Conservation (phyloP, 179 eudicot genomes). For the Carnegiea gigantea region DNA sequence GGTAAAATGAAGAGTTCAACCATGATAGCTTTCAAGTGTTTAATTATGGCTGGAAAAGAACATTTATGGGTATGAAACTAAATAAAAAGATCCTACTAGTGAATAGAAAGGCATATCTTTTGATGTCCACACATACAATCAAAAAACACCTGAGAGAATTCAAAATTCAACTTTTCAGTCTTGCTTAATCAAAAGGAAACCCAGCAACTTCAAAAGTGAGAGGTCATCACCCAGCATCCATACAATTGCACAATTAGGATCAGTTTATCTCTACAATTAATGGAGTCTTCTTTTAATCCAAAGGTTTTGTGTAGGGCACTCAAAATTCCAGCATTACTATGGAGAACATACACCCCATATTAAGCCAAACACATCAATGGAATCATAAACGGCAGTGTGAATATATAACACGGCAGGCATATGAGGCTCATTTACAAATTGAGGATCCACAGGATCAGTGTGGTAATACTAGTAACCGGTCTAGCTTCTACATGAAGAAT, state of each 20-base stretch:
- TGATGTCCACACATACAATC: neutral
- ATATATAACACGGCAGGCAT: neutral
- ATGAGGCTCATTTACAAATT: neutral
- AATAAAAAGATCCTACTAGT: neutral
- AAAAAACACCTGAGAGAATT: too few relatives aligned
- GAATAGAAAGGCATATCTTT: neutral
- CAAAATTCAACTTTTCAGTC: conserved; percentile 1
- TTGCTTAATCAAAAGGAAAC: neutral
- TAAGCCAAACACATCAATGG: neutral
- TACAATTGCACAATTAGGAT: neutral
- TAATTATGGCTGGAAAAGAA: neutral
- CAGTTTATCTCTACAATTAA: neutral
- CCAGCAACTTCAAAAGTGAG: neutral
- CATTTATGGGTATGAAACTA: neutral
- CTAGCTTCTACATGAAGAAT: neutral
- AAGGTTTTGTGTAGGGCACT: neutral
- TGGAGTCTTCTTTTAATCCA: neutral
- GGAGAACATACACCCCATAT: neutral
- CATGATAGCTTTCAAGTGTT: neutral
- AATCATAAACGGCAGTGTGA: neutral
- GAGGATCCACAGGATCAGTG: neutral
- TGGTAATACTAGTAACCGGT: neutral
- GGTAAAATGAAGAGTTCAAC: neutral
- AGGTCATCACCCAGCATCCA: neutral
- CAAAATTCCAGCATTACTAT: neutral